Evolutionary conservation across 352 stramenopile genomes (phyloP).

Genomic region (Phytophthora lateralis): DNA sequence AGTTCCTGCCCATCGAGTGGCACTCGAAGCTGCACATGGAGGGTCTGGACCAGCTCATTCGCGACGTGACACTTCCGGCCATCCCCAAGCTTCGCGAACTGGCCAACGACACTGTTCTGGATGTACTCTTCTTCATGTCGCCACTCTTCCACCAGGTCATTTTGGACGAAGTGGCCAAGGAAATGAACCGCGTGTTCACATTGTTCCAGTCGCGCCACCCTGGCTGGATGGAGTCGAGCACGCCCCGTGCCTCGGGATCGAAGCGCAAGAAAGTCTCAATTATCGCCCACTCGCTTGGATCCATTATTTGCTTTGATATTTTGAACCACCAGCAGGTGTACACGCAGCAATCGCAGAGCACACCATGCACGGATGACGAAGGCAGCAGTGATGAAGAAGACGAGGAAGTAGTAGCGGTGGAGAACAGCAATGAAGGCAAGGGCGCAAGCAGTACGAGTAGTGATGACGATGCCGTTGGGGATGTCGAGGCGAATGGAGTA

Average conservation of each 20-base stretch:
- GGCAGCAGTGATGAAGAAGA: constrained; percentile 46
- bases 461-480: constrained; percentile 15
- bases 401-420: constrained; percentile 36
- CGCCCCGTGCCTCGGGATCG: not conserved
- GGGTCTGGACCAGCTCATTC: constrained; percentile 69
- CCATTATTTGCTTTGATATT: constrained; percentile 94
- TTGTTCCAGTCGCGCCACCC: constrained; percentile 74
- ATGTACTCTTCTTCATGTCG: constrained; percentile 94
- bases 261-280: constrained; percentile 86
- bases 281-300: constrained; percentile 87
- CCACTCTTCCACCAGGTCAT: constrained; percentile 93
- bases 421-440: constrained; percentile 24
- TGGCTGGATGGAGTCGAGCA: constrained; percentile 42
- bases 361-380: constrained; percentile 42
- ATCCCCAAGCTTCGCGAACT: constrained; percentile 93
- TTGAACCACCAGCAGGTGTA: constrained; percentile 71
- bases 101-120: constrained; percentile 93
- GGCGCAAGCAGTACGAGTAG: constrained; percentile 23
- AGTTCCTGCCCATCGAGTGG: constrained; percentile 89
- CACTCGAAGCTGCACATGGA: constrained; percentile 88
- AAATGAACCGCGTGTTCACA: constrained; percentile 91
- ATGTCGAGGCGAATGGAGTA: not conserved
- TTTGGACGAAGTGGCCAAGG: constrained; percentile 88
- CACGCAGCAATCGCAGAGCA: constrained; percentile 37
- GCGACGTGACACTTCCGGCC: constrained; percentile 74